Evolutionary conservation across 1,139 yeast genomes (phyloP).

Genomic region (Lodderomyces orthopsilosis): DNA sequence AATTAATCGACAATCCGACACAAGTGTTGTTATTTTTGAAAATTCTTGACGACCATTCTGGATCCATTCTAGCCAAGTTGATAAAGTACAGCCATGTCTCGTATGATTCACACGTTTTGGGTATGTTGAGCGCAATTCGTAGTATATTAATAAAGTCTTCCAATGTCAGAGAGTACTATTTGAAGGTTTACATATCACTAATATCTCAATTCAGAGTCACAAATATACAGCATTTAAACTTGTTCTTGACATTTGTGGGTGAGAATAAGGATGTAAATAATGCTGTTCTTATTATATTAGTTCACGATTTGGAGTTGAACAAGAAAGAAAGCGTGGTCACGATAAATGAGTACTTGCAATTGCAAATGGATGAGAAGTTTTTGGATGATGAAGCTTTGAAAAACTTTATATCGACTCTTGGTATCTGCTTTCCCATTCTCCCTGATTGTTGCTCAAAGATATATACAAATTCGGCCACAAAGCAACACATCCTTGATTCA

Average conservation of each 20-base stretch:
- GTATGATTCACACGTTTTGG: conserved; percentile 7
- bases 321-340: conserved; percentile 17
- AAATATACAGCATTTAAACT: conserved; percentile 23
- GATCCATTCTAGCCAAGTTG: conserved; percentile 5
- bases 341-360: conserved; percentile 26
- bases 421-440: conserved; percentile 24
- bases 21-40: conserved; percentile 19
- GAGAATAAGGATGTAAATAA: conserved; percentile 17
- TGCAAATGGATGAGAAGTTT: conserved; percentile 17
- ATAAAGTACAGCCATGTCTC: background rate
- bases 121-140: conserved; percentile 16
- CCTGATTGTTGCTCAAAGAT: conserved; percentile 23
- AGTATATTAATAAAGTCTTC: conserved; percentile 12
- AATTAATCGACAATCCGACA: conserved; percentile 20
- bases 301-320: conserved; percentile 22
- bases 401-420: conserved; percentile 22
- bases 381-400: conserved; percentile 17
- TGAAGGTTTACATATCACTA: conserved; percentile 13
- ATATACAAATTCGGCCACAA: conserved; percentile 21
- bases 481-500: conserved; percentile 14
- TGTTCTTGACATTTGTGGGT: conserved; percentile 21
- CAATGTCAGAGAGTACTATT: conserved; percentile 11
- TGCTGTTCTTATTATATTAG: conserved; percentile 23
- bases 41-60: conserved; percentile 19
- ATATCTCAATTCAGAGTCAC: conserved; percentile 18